Evolutionary conservation across 129 eudicot genomes (phyloP).

Genomic region (Pittosporum tobira): DNA sequence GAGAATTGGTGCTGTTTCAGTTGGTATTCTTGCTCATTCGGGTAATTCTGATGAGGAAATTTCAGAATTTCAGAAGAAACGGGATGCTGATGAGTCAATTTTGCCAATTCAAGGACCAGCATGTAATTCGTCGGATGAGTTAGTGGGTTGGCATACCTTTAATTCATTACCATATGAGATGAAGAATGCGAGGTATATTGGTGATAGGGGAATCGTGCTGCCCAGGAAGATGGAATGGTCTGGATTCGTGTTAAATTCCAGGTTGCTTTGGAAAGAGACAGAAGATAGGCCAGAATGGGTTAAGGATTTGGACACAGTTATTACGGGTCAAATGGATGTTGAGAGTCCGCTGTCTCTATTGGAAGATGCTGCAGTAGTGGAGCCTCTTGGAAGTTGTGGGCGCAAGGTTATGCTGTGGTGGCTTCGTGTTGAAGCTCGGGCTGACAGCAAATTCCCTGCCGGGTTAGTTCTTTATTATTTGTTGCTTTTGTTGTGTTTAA

Average conservation of each 20-base stretch:
- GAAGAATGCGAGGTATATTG: conserved; percentile 66
- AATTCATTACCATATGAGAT: conserved; percentile 36
- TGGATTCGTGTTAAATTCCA: conserved; percentile 83
- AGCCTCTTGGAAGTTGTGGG: conserved; percentile 92
- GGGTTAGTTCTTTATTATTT: conserved; percentile 46
- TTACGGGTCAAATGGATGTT: conserved; percentile 35
- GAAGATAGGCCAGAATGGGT: conserved; percentile 75
- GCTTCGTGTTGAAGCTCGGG: conserved; percentile 96
- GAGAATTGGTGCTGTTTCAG: conserved; percentile 79
- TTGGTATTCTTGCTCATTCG: conserved; percentile 83
- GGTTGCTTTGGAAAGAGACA: conserved; percentile 73
- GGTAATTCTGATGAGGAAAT: conserved; percentile 45
- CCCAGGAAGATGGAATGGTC: conserved; percentile 82
- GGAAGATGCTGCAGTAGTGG: conserved; percentile 67
- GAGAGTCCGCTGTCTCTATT: conserved; percentile 74
- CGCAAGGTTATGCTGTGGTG: conserved; percentile 93
- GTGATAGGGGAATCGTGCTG: conserved; percentile 77
- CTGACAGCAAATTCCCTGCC: conserved; percentile 91
- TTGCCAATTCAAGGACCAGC: conserved; percentile 91
- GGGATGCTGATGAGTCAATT: conserved; percentile 31
- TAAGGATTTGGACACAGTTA: conserved; percentile 48
- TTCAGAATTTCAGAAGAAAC: conserved; percentile 24
- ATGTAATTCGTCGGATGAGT: conserved; percentile 69
- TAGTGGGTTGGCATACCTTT: conserved; percentile 84
- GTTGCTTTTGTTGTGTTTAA: background rate